These are phyloP conservation scores for Pythium vanterpoolii DNA, from an alignment of 352 stramenopile genomes.

Conservation along the genomic window DNA sequence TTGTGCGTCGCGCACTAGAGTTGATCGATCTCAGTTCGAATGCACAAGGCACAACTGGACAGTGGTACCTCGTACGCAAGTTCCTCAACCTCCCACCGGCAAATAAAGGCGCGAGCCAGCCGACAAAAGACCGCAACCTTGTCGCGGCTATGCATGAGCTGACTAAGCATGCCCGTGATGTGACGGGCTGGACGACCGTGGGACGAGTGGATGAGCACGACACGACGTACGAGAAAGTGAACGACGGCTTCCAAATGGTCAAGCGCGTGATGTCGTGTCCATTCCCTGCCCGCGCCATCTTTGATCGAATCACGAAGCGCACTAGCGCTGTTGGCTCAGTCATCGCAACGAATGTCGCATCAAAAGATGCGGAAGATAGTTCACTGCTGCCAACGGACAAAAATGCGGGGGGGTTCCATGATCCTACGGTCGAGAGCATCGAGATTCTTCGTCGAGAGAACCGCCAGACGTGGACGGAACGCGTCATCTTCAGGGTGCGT, in stretches of 20 bases:
- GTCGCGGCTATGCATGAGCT: conserved; percentile 48
- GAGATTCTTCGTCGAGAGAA: conserved; percentile 46
- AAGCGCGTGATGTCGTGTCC: conserved; percentile 57
- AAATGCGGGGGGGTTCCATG: conserved; percentile 16
- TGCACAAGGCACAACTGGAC: conserved; percentile 41
- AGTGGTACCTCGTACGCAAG: conserved; percentile 69
- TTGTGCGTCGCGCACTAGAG: conserved; percentile 52
- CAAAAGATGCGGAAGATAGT: neutral
- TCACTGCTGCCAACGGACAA: neutral
- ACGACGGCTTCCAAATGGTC: conserved; percentile 62
- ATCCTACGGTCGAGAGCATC: conserved; percentile 47
- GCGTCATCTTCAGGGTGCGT: conserved; percentile 49
- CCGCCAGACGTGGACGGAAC: conserved; percentile 51
- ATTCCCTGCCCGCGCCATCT: conserved; percentile 67
- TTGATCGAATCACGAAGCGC: conserved; percentile 64
- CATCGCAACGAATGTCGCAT: neutral
- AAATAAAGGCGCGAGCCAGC: conserved; percentile 17
- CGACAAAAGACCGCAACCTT: conserved; percentile 55
- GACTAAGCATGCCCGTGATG: conserved; percentile 39
- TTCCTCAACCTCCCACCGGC: conserved; percentile 55
- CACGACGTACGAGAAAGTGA: conserved; percentile 46
- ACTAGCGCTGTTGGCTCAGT: neutral
- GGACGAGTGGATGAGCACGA: conserved; percentile 41
- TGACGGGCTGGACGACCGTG: conserved; percentile 36
- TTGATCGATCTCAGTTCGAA: conserved; percentile 49